A percentile compares a stretch with the other conserved stretches of the same genome.
Evolutionary conservation across 768 basidiomycete species (phyloP).

Genomic region (Termitomyces sp.): DNA sequence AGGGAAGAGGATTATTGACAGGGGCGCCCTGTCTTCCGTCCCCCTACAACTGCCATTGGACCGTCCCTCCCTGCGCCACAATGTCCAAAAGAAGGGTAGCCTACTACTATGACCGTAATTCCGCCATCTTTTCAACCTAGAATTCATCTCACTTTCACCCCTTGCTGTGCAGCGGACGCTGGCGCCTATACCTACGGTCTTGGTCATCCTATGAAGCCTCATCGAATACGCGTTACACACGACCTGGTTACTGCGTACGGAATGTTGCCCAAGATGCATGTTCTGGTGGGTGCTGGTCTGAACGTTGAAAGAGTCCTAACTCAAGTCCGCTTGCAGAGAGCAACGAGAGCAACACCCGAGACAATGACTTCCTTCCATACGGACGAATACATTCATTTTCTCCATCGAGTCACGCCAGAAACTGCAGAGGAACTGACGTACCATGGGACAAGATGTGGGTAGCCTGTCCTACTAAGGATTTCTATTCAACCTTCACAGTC

Average conservation of each 20-base stretch:
- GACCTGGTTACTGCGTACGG: slow-evolving; percentile 88
- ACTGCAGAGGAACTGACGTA: slow-evolving; percentile 84
- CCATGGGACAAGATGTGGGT: slow-evolving; percentile 76
- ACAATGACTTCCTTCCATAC: slow-evolving; percentile 93
- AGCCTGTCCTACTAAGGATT: neutral
- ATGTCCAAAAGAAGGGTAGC: slow-evolving; percentile 76
- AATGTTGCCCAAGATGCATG: slow-evolving; percentile 90
- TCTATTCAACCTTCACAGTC: slow-evolving; percentile 25
- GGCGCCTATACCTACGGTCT: slow-evolving; percentile 77
- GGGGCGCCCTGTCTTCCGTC: slow-evolving; percentile 5
- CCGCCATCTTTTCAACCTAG: neutral
- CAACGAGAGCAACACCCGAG: slow-evolving; percentile 66
- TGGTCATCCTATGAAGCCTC: slow-evolving; percentile 95
- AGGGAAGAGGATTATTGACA: slow-evolving; percentile 2
- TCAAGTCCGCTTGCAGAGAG: slow-evolving; percentile 40
- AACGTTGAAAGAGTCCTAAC: neutral
- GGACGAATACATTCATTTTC: slow-evolving; percentile 95
- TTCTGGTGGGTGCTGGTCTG: slow-evolving; percentile 56
- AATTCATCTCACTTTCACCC: neutral
- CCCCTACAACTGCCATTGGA: neutral
- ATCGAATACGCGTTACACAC: slow-evolving; percentile 92
- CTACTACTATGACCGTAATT: slow-evolving; percentile 73
- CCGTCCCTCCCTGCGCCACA: slow-evolving; percentile 9
- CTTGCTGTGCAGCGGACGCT: slow-evolving; percentile 53
- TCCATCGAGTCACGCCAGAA: slow-evolving; percentile 87